Evolutionary conservation across 768 basidiomycete genomes (phyloP), one percentile per base, ranked within the genome.

Genomic region (Leucocoprinus sp.): DNA sequence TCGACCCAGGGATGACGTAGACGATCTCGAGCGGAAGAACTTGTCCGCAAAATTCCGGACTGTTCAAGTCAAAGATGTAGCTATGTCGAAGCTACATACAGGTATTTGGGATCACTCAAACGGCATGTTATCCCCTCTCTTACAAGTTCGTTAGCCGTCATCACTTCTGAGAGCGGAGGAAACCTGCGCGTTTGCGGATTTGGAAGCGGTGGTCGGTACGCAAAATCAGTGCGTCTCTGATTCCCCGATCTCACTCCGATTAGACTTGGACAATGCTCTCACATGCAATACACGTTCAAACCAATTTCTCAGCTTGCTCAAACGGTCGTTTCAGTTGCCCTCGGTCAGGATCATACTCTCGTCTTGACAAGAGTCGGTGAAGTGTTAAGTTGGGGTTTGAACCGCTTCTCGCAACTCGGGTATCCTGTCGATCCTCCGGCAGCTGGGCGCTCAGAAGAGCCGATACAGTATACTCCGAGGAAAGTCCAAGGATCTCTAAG

Each of bases 291-390:
- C 50, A 69, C 70, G 9, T 71, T 92, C 23, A 74, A 74, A 33
- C 77, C 82, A 0, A 60, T 88, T 12, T 57, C 73, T 1, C 74
- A 78, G 23, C 68, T 84, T 35, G 64, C 75, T 1, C 68, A 79
- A 29, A 65, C 67, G 0, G 73, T 93, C 23, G 64, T 70, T 5
- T 67, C 78, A 11, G 75, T 97, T 19, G 90, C 92, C 0, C 69
- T 93, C 5, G 93, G 90, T 8, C 95, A 95, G 60, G 96, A 99
- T 55, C 96, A 98, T 58, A 93, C 93, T 0, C 76, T 98, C 22
- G 86, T 80, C 1, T 66, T 98, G 22, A 93, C 92, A 0, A 75
- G 69, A 19, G 59, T 72, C 0, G 93, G 95, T 3, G 89, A 93
- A 56, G 78, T 97, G 2, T 76, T 83, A 29, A 91, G 82, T 18